phyloP scores from a whole-genome alignment of 192 early-diverging fungal species.

The Phycomyces nitens region DNA sequence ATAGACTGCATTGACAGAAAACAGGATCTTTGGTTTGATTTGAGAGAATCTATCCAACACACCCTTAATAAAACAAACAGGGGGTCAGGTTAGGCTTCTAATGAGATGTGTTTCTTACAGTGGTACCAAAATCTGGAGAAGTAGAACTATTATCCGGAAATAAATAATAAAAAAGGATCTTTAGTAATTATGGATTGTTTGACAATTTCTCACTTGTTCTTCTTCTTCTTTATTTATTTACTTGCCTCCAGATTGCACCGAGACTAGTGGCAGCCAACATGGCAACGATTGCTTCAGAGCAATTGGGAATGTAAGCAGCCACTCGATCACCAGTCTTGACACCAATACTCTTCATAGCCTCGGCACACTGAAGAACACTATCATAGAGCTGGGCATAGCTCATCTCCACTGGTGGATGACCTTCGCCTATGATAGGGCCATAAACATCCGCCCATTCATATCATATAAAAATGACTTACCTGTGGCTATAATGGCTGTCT shows the following conservation, averaged over 20 bases:
- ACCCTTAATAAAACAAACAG: slow-evolving; percentile 41
- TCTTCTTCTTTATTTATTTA: background rate
- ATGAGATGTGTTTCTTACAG: slow-evolving; percentile 42
- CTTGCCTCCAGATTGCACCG: slow-evolving; percentile 84
- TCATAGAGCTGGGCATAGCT: slow-evolving; percentile 73
- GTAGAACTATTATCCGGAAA: slow-evolving; percentile 53
- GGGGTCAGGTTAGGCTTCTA: background rate
- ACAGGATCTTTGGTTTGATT: slow-evolving; percentile 85
- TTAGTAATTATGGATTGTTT: background rate
- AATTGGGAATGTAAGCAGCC: slow-evolving; percentile 87
- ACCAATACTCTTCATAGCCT: slow-evolving; percentile 69
- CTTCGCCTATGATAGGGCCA: slow-evolving; percentile 38
- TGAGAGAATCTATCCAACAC: slow-evolving; percentile 93
- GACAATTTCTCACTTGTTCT: background rate
- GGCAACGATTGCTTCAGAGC: slow-evolving; percentile 73
- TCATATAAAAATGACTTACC: slow-evolving; percentile 30
- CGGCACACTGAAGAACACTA: slow-evolving; percentile 64
- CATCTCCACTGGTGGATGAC: slow-evolving; percentile 30
- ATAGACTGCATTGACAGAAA: slow-evolving; percentile 86
- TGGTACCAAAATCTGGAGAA: slow-evolving; percentile 91
- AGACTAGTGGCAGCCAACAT: slow-evolving; percentile 77
- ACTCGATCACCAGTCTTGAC: slow-evolving; percentile 80
- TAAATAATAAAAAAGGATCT: background rate
- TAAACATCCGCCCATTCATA: background rate
- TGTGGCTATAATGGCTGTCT: slow-evolving; percentile 54